phyloP scores from a whole-genome alignment of 768 basidiomycete genomes.

The Tricholoma bakamatsutake region DNA sequence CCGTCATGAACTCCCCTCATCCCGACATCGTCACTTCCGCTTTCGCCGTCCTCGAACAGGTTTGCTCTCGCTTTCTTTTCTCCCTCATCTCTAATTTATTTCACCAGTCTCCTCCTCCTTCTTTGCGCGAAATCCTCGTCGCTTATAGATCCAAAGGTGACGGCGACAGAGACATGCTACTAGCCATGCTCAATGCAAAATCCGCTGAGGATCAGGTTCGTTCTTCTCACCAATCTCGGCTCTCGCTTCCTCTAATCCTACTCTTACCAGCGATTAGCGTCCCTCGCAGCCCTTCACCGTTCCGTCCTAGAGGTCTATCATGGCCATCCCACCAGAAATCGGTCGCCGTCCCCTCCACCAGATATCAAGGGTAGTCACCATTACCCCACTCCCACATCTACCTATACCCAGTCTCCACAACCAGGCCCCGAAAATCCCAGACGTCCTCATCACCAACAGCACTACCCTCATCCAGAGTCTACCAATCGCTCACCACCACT shows the following conservation, averaged over 20 bases:
- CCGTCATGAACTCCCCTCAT: constrained; percentile 18
- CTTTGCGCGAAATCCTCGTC: constrained; percentile 76
- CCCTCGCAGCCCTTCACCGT: constrained; percentile 63
- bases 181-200: constrained; percentile 90
- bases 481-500: constrained; percentile 37
- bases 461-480: constrained; percentile 17
- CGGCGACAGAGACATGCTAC: constrained; percentile 87
- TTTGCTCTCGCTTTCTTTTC: constrained; percentile 21
- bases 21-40: constrained; percentile 31
- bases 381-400: constrained; percentile 33
- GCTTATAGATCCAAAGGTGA: constrained; percentile 85
- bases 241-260: background rate
- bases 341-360: constrained; percentile 15
- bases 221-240: background rate
- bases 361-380: constrained; percentile 28
- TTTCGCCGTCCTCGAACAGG: constrained; percentile 38
- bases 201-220: constrained; percentile 87
- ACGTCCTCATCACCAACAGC: constrained; percentile 27
- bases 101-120: constrained; percentile 68
- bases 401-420: constrained; percentile 31
- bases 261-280: constrained; percentile 56
- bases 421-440: constrained; percentile 27
- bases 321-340: constrained; percentile 15
- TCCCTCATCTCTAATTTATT: constrained; percentile 11
- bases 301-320: constrained; percentile 63